These are phyloP conservation scores for Veloporphyrellus conicus DNA, from an alignment of 1,284 basidiomycete genomes.

Conservation along the genomic window DNA sequence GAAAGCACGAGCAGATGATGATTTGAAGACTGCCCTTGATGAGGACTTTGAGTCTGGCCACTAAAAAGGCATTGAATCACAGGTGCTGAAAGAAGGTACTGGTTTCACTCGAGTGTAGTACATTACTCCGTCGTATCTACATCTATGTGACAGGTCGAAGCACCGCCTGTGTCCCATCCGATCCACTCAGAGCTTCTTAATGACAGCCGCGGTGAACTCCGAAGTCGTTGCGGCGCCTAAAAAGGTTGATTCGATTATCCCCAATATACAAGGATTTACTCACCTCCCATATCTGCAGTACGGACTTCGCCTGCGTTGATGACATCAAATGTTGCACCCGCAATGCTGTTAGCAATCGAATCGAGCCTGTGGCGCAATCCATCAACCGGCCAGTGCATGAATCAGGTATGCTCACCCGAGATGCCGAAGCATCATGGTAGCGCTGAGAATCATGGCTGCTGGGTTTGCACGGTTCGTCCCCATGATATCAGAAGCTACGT, in stretches of 20 bases:
- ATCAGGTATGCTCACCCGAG: conserved; percentile 60
- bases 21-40: conserved; percentile 44
- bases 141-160: conserved; percentile 25
- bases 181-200: conserved; percentile 55
- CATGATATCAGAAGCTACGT: conserved; percentile 98
- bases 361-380: conserved; percentile 60
- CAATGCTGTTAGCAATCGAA: conserved; percentile 92
- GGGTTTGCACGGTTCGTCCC: conserved; percentile 97
- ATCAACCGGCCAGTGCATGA: conserved; percentile 5
- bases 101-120: conserved; percentile 9
- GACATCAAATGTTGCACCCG: conserved; percentile 89
- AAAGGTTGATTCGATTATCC: conserved; percentile 7
- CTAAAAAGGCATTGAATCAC: too few relatives aligned
- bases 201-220: conserved; percentile 88
- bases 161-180: neutral
- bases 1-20: conserved; percentile 37
- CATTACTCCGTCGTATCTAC: conserved; percentile 19
- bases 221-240: conserved; percentile 82
- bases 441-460: conserved; percentile 94
- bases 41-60: conserved; percentile 12
- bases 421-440: conserved; percentile 99
- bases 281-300: conserved; percentile 95
- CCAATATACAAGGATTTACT: conserved; percentile 31
- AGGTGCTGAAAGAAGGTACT: conserved; percentile 24
- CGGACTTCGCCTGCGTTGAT: conserved; percentile 86